Conservation (phyloP, 208 protist species). For the Angomonas ambiguus region DNA sequence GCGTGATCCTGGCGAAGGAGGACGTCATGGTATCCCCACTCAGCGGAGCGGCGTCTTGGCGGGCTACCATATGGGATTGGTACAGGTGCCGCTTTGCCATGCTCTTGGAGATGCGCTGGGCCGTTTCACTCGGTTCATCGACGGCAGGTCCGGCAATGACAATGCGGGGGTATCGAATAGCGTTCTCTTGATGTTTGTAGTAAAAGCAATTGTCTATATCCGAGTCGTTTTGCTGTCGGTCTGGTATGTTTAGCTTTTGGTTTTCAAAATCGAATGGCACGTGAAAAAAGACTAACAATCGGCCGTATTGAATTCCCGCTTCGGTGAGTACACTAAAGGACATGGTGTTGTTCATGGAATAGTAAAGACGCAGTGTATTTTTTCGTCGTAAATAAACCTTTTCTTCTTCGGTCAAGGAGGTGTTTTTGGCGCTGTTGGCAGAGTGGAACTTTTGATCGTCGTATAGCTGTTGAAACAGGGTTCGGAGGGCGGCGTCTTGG, state of each 20-base stretch:
- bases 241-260: not conserved
- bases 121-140: constrained; percentile 21
- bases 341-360: not conserved
- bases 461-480: not conserved
- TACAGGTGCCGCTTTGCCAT: constrained; percentile 49
- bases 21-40: not conserved
- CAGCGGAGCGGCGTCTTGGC: not conserved
- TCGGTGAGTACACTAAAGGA: not conserved
- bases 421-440: not conserved
- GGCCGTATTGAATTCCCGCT: not conserved
- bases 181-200: constrained; percentile 22
- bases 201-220: constrained; percentile 9
- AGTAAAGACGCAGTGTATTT: not conserved
- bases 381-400: not conserved
- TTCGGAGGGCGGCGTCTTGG: not conserved
- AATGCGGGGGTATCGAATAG: constrained; percentile 67
- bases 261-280: not conserved
- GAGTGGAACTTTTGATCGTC: not conserved
- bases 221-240: not conserved
- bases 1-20: no score
- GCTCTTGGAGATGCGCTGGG: constrained; percentile 27
- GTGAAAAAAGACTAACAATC: not conserved
- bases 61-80: constrained; percentile 1
- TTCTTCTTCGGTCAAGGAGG: not conserved
- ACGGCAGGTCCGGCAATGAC: constrained; percentile 51